Conservation (phyloP, 352 stramenopile species). For the Phytophthora meadii region DNA sequence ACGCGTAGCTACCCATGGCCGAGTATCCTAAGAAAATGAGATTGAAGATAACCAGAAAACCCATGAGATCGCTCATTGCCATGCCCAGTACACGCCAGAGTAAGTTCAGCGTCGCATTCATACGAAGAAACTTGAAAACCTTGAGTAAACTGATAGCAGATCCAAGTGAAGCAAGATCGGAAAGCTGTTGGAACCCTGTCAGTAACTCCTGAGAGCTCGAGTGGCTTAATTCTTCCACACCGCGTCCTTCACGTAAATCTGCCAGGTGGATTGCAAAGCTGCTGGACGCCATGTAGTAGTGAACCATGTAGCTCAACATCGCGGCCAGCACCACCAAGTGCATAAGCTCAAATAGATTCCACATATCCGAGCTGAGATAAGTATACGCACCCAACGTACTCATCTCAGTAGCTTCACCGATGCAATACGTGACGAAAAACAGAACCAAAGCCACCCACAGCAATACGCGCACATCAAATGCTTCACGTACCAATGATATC, state of each 20-base stretch:
- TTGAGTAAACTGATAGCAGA: constrained; percentile 86
- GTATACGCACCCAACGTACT: constrained; percentile 73
- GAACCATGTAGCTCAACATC: constrained; percentile 70
- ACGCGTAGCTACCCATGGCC: constrained; percentile 85
- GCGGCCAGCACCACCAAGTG: constrained; percentile 72
- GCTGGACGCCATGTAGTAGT: constrained; percentile 71
- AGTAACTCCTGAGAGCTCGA: constrained; percentile 69
- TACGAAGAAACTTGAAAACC: constrained; percentile 91
- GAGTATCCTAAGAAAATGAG: constrained; percentile 89
- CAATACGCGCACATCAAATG: constrained; percentile 66
- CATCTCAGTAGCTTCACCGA: constrained; percentile 82
- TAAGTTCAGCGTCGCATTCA: constrained; percentile 90
- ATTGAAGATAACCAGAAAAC: constrained; percentile 90
- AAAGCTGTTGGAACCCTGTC: constrained; percentile 73
- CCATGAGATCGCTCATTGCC: constrained; percentile 86
- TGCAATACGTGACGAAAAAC: constrained; percentile 85
- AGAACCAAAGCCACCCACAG: constrained; percentile 72
- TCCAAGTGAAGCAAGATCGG: constrained; percentile 75
- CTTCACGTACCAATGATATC: constrained; percentile 30
- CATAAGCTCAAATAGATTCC: constrained; percentile 89
- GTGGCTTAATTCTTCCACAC: constrained; percentile 68
- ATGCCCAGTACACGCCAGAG: constrained; percentile 87
- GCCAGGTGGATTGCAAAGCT: constrained; percentile 56
- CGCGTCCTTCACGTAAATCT: constrained; percentile 40
- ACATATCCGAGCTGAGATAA: constrained; percentile 87